Conservation (phyloP, 306 rosid genomes). For the Fagus crenata region DNA sequence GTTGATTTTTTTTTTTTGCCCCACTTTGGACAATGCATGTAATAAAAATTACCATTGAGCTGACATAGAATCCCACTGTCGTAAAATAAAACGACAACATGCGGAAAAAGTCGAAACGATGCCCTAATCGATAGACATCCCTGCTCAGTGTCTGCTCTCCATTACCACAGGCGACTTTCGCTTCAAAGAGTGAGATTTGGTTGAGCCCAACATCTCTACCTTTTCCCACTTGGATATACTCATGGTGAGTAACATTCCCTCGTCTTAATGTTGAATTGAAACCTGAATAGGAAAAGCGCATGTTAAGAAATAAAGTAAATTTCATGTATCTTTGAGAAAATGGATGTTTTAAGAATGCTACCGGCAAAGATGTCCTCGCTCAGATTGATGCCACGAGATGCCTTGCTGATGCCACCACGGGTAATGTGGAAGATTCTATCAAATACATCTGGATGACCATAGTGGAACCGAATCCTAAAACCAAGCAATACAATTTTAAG, state of each 20-base stretch:
- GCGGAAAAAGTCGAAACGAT: constrained; percentile 97
- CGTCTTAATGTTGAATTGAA: constrained; percentile 87
- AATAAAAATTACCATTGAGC: constrained; percentile 71
- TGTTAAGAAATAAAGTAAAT: constrained; percentile 30
- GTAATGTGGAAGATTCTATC: constrained; percentile 97
- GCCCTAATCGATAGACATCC: constrained; percentile 89
- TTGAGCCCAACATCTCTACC: constrained; percentile 99
- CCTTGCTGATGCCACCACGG: constrained; percentile 99
- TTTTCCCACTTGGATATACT: constrained; percentile 95
- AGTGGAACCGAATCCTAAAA: constrained; percentile 92
- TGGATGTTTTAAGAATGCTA: constrained; percentile 38
- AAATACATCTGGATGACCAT: constrained; percentile 97
- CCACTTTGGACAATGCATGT: constrained; percentile 4
- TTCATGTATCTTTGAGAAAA: constrained; percentile 5
- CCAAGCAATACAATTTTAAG: constrained; percentile 29
- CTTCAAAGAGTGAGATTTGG: constrained; percentile 95
- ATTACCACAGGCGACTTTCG: constrained; percentile 95
- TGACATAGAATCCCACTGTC: constrained; percentile 80
- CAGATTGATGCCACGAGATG: constrained; percentile 89
- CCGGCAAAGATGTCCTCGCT: constrained; percentile 99
- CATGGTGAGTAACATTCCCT: constrained; percentile 94
- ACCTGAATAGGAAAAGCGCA: constrained; percentile 47
- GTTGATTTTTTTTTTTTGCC: not conserved
- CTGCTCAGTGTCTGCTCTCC: constrained; percentile 95
- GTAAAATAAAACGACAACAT: constrained; percentile 89